Base-by-base conservation (phyloP, 2,329 filamentous ascomycete genomes). In the Parafenestella ontariensis region DNA sequence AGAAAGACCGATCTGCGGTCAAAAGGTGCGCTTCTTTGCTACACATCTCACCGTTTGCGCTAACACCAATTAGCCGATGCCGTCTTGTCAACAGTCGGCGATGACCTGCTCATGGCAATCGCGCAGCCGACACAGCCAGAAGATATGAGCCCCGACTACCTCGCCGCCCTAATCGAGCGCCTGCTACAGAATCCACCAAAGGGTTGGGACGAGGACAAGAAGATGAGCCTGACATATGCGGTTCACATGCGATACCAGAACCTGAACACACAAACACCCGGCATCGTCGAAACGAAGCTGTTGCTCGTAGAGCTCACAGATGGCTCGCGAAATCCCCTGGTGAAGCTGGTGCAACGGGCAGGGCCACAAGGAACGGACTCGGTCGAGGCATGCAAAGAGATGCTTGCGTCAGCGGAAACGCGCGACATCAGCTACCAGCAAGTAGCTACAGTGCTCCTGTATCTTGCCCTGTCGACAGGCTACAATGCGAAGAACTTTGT, bases 171-270 rank as follows among this genome's bases (percentile, higher is more conserved):
- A 54, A 82, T 97, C 75, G 91, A 96, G 74, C 90, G 91, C 64
- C 90, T 96, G 66, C 87, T 96, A 49, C 88, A 95, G 75, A 88
- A 93, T 65, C 92, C 93, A 46, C 92, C 92, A 26, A 90, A 90
- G 23, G 92, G 89, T 74, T 96, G 96, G 79, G 91, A 90, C 68
- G 87, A 92, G 49, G 83, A 88, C 48, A 88, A 86, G 52, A 87
- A 90, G 69, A 82, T 88, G 59, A 89, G 92, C 69, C 83, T 89
- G 36, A 79, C 81, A 41, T 84, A 85, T 70, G 89, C 87, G 60
- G 82, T 89, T 52, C 66, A 69, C 28, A 56, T 70, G 53, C 85
- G 91, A 65, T 96, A 91, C 74, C 81, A 86, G 39, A 82, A 82
- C 52, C 77, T 83, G 46, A 87, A 89, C 58, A 79, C 85, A 49